A percentile compares a stretch with the other conserved stretches of the same genome.
Conservation (phyloP, 192 early-diverging fungal genomes). For the Dispira simplex region DNA sequence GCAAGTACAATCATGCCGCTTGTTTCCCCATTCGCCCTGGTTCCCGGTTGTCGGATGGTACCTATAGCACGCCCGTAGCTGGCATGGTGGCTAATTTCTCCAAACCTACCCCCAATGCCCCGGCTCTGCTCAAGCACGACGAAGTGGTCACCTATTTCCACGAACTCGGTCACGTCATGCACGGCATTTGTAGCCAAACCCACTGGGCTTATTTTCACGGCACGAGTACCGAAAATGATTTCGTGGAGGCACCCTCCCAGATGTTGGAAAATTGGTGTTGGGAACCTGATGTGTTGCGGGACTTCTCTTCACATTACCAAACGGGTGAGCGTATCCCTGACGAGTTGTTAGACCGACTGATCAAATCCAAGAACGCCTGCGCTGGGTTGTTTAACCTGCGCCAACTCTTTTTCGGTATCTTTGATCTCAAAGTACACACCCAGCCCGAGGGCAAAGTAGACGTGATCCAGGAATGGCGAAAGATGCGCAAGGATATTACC, state of each 20-base stretch:
- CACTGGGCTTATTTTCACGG: conserved; percentile 62
- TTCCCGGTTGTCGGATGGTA: conserved; percentile 35
- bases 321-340: conserved; percentile 54
- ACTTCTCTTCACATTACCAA: conserved; percentile 47
- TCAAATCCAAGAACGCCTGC: conserved; percentile 59
- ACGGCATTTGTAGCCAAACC: conserved; percentile 53
- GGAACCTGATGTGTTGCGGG: conserved; percentile 36
- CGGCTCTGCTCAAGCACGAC: conserved; percentile 61
- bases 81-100: conserved; percentile 61
- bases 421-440: conserved; percentile 63
- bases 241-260: conserved; percentile 81
- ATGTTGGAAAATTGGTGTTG: conserved; percentile 83
- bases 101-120: conserved; percentile 43
- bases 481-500: conserved; percentile 26
- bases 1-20: conserved; percentile 67
- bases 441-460: conserved; percentile 30
- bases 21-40: conserved; percentile 61
- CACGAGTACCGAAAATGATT: conserved; percentile 61
- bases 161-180: conserved; percentile 61
- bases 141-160: conserved; percentile 77
- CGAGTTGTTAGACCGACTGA: conserved; percentile 45
- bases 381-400: conserved; percentile 56
- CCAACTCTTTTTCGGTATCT: conserved; percentile 62
- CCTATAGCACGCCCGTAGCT: conserved; percentile 36
- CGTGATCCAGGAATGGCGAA: conserved; percentile 27